A percentile compares a stretch with the other conserved stretches of the same genome.
Evolutionary conservation across 805 yeast genomes (phyloP).

Genomic region (Candida coleopterorum): DNA sequence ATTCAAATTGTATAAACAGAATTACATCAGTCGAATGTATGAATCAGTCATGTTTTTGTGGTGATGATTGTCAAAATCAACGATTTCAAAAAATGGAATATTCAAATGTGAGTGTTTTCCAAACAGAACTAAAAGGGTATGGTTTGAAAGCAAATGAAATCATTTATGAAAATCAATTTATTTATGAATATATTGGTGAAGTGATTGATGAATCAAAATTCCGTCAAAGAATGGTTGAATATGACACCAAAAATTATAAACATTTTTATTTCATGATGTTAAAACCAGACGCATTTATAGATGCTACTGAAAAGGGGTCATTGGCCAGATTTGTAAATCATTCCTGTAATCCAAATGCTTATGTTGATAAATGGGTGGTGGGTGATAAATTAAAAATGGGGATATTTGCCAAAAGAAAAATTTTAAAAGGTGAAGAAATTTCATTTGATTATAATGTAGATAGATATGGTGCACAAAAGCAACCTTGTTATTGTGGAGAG

Average conservation of each 20-base stretch:
- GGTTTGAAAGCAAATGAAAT: constrained; percentile 72
- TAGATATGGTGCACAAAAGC: constrained; percentile 91
- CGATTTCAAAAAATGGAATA: constrained; percentile 76
- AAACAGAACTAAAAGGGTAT: constrained; percentile 81
- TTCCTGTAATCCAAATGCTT: constrained; percentile 92
- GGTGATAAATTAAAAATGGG: constrained; percentile 91
- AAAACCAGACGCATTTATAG: constrained; percentile 87
- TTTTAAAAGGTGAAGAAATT: constrained; percentile 77
- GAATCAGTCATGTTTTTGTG: constrained; percentile 64
- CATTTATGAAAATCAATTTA: constrained; percentile 61
- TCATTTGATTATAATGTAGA: constrained; percentile 94
- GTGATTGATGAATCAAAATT: constrained; percentile 81
- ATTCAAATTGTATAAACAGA: constrained; percentile 87
- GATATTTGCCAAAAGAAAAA: constrained; percentile 76
- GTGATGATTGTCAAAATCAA: constrained; percentile 77
- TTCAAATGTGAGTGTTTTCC: constrained; percentile 74
- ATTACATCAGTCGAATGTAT: constrained; percentile 90
- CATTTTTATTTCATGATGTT: constrained; percentile 97
- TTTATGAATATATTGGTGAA: constrained; percentile 92
- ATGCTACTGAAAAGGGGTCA: constrained; percentile 87
- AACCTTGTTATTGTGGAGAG: constrained; percentile 92
- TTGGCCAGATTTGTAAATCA: constrained; percentile 92
- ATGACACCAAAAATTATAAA: constrained; percentile 61
- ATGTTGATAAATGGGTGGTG: constrained; percentile 96
- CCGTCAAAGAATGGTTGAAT: constrained; percentile 65